Evolutionary conservation across 2,329 filamentous ascomycete genomes (phyloP), one percentile per base, ranked within the genome.

Genomic region (Thielaviopsis punctulata): DNA sequence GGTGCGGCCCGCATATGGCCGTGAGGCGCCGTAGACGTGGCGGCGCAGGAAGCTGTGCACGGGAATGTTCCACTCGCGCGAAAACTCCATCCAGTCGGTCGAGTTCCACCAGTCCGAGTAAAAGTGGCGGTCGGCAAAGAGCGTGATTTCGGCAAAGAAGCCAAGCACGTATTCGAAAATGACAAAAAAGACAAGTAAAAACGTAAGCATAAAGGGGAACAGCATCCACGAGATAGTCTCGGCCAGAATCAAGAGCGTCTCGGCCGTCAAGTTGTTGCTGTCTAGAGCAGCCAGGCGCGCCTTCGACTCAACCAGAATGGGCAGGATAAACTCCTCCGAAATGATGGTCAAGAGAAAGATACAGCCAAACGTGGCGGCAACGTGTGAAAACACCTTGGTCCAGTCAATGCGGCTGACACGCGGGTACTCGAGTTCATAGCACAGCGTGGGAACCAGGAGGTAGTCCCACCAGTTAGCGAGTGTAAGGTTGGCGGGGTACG

Each of bases 151-250:
- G 13, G 89, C 92, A 61, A 93, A 95, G 47, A 89, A 89, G 54
- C 90, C 92, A 30, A 96, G 78, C 10, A 95, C 77, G 66, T 96
- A 98, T 66, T 98, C 92, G 65, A 96, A 98, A 61, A 96, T 96
- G 65, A 95, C 88, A 54, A 98, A 80, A 70, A 98, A 98, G 52
- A 96, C 89, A 47, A 96, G 79, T 4, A 96, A 72, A 64, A 96
- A 93, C 3, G 83, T 94, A 56, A 96, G 75, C 86, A 95, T 95
- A 66, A 96, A 98, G 2, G 92, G 92, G 67, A 95, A 96, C 21
- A 98, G 76, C 18, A 98, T 78, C 72, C 86, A 81, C 53, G 84
- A 90, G 62, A 95, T 89, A 13, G 85, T 88, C 71, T 96, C 92
- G 24, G 85, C 79, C 22, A 98, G 74, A 58, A 95, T 80, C 55